Base-by-base conservation (phyloP, 2,329 filamentous ascomycete genomes). In the Geoglossum cookeanum region DNA sequence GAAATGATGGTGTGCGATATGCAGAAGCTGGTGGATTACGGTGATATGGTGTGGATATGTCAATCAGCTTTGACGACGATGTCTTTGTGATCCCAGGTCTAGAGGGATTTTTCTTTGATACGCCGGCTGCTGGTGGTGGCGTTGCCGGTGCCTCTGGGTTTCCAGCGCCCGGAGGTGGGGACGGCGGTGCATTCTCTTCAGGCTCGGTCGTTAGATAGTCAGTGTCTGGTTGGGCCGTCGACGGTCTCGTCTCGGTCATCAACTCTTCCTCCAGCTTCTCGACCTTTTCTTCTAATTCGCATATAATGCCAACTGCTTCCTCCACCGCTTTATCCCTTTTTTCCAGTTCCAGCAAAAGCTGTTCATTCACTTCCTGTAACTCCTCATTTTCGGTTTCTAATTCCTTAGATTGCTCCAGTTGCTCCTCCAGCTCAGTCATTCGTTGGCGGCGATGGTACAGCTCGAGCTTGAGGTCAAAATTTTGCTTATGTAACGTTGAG, bases 381-480 rank as follows among this genome's bases (percentile, higher is more conserved):
- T 82, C 76, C 17, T 79, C 75, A 59, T 58, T 58, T 45, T 45
- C 54, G 7, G 45, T 42, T 39, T 58, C 27, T 55, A 79, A 64
- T 62, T 81, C 76, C 60, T 80, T 77, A 17, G 85, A 69, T 3
- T 66, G 67, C 42, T 80, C 75, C n/a, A 82, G 62, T 45, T 74
- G 72, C 37, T 76, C 72, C 64, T 86, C 81, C 37, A 87, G 64
- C 27, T 70, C 71, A 7, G 73, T 74, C 63, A 84, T 81, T 56
- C 77, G 75, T 67, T 87, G 78, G 32, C 84, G 75, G 5, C 82
- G 76, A 64, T 87, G 83, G 62, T 78, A 85, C 0, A 88, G 68
- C 65, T 87, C 83, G 35, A 87, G 72, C 67, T 88, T 87, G 47
- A 88, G 73, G 62, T 86, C 83, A 62, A 87, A 88, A 64, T 87